A percentile compares a stretch with the other conserved stretches of the same genome.
Conservation (phyloP, 148 eudicot species). For the Gaultheria prostrata region DNA sequence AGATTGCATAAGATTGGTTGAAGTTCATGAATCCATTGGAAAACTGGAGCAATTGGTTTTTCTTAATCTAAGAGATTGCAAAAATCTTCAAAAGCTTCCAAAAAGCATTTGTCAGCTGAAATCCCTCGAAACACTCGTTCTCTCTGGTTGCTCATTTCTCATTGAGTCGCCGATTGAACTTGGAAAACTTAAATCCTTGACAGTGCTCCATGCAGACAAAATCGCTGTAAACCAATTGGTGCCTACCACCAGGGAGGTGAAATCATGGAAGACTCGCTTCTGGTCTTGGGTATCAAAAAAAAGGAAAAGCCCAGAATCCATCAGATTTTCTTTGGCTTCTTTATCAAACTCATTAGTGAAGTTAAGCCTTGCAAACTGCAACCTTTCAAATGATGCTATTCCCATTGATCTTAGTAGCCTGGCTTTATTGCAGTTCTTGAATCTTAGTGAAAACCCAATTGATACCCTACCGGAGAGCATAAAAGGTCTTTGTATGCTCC, state of each 20-base stretch:
- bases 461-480: slow-evolving; percentile 12
- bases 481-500: not conserved
- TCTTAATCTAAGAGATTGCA: slow-evolving; percentile 14
- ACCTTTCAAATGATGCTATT: not conserved
- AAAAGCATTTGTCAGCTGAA: not conserved
- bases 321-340: not conserved
- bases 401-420: slow-evolving; percentile 2
- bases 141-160: slow-evolving; percentile 19
- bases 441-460: slow-evolving; percentile 12
- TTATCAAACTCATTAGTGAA: slow-evolving; percentile 4
- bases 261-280: not conserved
- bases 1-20: slow-evolving; percentile 9
- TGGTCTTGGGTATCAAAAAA: not conserved
- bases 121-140: slow-evolving; percentile 2
- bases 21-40: slow-evolving; percentile 20
- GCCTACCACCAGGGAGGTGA: not conserved
- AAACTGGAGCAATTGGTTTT: slow-evolving; percentile 4
- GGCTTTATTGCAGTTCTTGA: not conserved
- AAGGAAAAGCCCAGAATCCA: not conserved
- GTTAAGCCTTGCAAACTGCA: not conserved
- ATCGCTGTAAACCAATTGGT: not conserved
- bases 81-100: slow-evolving; percentile 18
- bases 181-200: slow-evolving; percentile 4
- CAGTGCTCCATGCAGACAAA: not conserved
- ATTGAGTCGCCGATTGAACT: slow-evolving; percentile 6